Conservation (phyloP, 2,329 filamentous ascomycete species). For the Monascus ruber region DNA sequence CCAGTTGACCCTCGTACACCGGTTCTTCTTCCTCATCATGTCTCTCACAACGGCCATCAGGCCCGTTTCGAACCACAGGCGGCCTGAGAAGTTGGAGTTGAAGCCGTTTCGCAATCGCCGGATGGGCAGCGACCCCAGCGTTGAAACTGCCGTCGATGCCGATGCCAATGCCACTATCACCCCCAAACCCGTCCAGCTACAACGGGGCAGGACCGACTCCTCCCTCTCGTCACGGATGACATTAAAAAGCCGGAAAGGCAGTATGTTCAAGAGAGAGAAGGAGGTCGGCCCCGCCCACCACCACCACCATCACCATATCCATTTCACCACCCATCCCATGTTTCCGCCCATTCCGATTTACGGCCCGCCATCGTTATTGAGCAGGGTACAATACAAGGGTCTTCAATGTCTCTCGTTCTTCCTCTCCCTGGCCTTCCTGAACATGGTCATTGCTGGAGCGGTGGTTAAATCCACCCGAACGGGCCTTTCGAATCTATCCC, state of each 20-base stretch:
- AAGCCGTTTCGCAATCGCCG: no score
- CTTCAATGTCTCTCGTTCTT: conserved; percentile 61
- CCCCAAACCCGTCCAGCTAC: background rate
- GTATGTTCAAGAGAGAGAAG: background rate
- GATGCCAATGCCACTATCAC: conserved; percentile 10
- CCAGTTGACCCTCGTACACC: no score
- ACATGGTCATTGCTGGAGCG: conserved; percentile 63
- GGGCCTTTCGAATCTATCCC: conserved; percentile 38
- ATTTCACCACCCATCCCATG: conserved; percentile 62
- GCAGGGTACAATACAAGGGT: conserved; percentile 52
- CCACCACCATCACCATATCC: conserved; percentile 35
- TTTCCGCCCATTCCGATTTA: conserved; percentile 80
- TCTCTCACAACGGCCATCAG: no score
- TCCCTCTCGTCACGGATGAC: no score
- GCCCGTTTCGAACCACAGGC: no score
- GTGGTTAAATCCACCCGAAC: conserved; percentile 54
- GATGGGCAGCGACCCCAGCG: background rate
- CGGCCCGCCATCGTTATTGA: conserved; percentile 57
- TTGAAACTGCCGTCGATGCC: conserved; percentile 19
- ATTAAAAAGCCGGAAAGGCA: background rate
- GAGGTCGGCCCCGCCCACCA: conserved; percentile 2
- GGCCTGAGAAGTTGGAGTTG: no score
- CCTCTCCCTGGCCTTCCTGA: conserved; percentile 66
- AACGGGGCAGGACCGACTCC: no score
- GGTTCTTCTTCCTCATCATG: no score